Conservation (phyloP, 1,284 basidiomycete species). For the Cryptococcus hybrid region DNA sequence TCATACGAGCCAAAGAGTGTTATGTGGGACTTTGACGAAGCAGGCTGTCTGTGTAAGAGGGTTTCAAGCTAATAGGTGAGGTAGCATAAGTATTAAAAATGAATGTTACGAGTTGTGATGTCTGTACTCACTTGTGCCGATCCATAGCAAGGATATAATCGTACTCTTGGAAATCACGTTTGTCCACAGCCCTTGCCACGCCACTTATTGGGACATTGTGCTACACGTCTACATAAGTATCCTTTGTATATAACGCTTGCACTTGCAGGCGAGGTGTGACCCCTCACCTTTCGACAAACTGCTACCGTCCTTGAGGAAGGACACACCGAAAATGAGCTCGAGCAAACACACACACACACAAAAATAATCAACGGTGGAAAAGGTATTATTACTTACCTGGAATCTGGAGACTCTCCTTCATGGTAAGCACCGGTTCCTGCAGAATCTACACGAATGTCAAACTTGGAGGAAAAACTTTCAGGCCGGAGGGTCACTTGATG, state of each 20-base stretch:
- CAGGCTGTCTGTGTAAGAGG: slow-evolving; percentile 38
- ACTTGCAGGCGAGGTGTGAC: neutral
- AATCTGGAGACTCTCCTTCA: slow-evolving; percentile 48
- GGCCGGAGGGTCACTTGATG: slow-evolving; percentile 33
- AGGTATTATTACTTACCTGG: slow-evolving; percentile 27
- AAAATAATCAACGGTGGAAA: too few species aligned
- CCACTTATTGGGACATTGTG: slow-evolving; percentile 49
- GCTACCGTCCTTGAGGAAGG: slow-evolving; percentile 33
- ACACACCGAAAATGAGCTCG: too few species aligned
- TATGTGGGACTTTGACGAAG: slow-evolving; percentile 26
- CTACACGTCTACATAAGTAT: slow-evolving; percentile 7
- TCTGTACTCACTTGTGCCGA: slow-evolving; percentile 33
- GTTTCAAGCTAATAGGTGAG: slow-evolving; percentile 45
- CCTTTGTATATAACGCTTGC: neutral
- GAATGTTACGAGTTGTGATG: neutral
- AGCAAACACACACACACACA: neutral
- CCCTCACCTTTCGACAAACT: neutral
- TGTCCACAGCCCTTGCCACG: slow-evolving; percentile 44
- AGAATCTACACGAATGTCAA: slow-evolving; percentile 43
- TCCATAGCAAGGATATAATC: slow-evolving; percentile 55
- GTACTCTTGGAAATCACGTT: slow-evolving; percentile 47
- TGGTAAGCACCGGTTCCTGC: slow-evolving; percentile 52
- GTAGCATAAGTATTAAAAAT: neutral
- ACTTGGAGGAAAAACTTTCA: slow-evolving; percentile 15
- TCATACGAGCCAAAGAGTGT: slow-evolving; percentile 42